Evolutionary conservation across 257 asterid species (phyloP).

Genomic region (Primulina tabacum): DNA sequence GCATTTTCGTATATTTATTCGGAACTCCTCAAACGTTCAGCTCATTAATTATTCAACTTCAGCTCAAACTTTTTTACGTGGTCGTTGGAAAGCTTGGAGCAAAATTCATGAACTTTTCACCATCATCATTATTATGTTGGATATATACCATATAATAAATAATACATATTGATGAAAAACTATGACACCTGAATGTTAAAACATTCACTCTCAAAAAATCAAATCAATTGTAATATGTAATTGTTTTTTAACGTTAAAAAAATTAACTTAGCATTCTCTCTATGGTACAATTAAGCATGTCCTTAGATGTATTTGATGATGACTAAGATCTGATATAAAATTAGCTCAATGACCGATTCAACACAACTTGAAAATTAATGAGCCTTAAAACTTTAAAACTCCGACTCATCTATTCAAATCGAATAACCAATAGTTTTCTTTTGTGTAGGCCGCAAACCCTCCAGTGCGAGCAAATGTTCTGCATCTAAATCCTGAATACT

Average conservation of each 20-base stretch:
- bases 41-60: background rate
- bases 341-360: background rate
- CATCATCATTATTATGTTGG: too few relatives aligned
- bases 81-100: background rate
- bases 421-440: slow-evolving; percentile 21
- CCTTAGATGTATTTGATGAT: background rate
- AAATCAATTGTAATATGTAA: too few relatives aligned
- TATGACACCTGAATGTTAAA: background rate
- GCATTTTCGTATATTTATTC: background rate
- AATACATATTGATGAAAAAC: background rate
- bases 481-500: slow-evolving; percentile 60
- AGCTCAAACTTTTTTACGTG: background rate
- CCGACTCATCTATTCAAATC: background rate
- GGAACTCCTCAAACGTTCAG: background rate
- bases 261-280: background rate
- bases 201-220: too few relatives aligned
- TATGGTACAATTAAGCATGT: background rate
- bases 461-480: slow-evolving; percentile 88
- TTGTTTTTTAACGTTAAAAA: background rate
- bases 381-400: background rate
- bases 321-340: background rate
- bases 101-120: background rate
- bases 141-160: too few relatives aligned
- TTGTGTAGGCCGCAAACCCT: slow-evolving; percentile 70
- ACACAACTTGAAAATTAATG: background rate